Evolutionary conservation across 164 flowering plant species (phyloP).

Genomic region (Amborella trichopoda): DNA sequence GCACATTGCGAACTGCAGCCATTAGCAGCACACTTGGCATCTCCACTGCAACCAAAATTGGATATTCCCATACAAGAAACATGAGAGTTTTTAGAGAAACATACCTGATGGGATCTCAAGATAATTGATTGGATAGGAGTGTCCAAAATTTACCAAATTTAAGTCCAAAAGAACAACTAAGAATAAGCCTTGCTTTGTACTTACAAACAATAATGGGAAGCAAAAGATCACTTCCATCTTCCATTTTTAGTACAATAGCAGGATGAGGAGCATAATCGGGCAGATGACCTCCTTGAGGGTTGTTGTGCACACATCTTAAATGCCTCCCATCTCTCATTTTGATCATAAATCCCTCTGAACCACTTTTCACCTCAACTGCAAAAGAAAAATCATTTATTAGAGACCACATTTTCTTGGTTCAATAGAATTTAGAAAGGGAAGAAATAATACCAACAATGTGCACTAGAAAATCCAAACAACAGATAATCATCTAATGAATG

Average conservation of each 20-base stretch:
- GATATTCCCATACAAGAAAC: neutral
- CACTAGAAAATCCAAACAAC: neutral
- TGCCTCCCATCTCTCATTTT: conserved; percentile 94
- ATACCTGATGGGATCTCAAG: neutral
- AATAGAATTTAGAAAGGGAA: neutral
- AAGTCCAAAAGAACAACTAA: neutral
- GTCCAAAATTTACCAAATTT: neutral
- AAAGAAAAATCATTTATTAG: conserved; percentile 1
- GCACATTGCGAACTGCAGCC: conserved; percentile 95
- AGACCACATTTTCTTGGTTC: neutral
- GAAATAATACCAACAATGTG: neutral
- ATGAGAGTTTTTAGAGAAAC: neutral
- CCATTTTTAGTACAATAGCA: conserved; percentile 96
- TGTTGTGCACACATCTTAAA: conserved; percentile 82
- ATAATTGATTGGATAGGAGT: neutral
- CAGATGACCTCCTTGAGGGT: conserved; percentile 85
- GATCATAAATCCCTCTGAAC: conserved; percentile 80
- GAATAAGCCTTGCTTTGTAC: too few relatives aligned
- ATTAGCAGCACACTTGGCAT: conserved; percentile 92
- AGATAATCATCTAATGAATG: neutral
- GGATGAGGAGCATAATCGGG: conserved; percentile 96
- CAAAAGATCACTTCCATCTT: conserved; percentile 95
- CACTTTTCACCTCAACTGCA: conserved; percentile 94
- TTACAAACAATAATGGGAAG: conserved; percentile 97
- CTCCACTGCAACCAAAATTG: conserved; percentile 66